These are phyloP conservation scores for Mycena polygramma DNA, from an alignment of 768 basidiomycete species.

Conservation along the genomic window DNA sequence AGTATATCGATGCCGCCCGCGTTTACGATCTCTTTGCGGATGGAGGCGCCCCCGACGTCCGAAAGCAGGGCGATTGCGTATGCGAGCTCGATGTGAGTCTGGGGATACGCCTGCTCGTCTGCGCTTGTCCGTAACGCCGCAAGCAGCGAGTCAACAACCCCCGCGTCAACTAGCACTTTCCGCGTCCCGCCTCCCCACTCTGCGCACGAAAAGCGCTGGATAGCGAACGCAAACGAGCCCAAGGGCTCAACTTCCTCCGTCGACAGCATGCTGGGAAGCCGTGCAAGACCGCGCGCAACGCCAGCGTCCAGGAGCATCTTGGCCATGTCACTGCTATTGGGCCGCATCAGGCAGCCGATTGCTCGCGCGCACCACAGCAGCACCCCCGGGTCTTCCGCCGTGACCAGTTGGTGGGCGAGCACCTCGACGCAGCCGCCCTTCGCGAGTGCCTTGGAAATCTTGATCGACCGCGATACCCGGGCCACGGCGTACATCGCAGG, in stretches of 20 bases:
- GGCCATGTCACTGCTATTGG: slow-evolving; percentile 44
- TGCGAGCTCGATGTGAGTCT: slow-evolving; percentile 44
- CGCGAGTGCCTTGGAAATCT: slow-evolving; percentile 42
- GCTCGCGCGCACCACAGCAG: slow-evolving; percentile 42
- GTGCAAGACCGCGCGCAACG: slow-evolving; percentile 42
- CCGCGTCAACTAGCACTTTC: slow-evolving; percentile 44
- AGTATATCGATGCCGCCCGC: slow-evolving; percentile 45
- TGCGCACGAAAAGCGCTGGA: slow-evolving; percentile 44
- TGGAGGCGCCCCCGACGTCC: slow-evolving; percentile 44
- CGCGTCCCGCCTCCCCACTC: slow-evolving; percentile 44
- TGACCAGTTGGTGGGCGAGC: slow-evolving; percentile 37
- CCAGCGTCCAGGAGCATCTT: slow-evolving; percentile 43
- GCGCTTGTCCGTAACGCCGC: slow-evolving; percentile 43
- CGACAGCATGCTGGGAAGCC: slow-evolving; percentile 42
- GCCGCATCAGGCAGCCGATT: slow-evolving; percentile 45
- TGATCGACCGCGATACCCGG: slow-evolving; percentile 43
- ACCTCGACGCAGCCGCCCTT: slow-evolving; percentile 40
- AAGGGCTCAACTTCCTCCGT: slow-evolving; percentile 43
- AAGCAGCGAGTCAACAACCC: slow-evolving; percentile 44
- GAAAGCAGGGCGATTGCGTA: slow-evolving; percentile 43
- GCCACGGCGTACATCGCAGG: slow-evolving; percentile 42
- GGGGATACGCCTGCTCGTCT: slow-evolving; percentile 38
- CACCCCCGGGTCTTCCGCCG: slow-evolving; percentile 38
- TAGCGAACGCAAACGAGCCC: slow-evolving; percentile 43
- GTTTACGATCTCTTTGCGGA: slow-evolving; percentile 46